Evolutionary conservation across 1,284 basidiomycete species (phyloP).

Genomic region (Phellopilus nigrolimitatus): DNA sequence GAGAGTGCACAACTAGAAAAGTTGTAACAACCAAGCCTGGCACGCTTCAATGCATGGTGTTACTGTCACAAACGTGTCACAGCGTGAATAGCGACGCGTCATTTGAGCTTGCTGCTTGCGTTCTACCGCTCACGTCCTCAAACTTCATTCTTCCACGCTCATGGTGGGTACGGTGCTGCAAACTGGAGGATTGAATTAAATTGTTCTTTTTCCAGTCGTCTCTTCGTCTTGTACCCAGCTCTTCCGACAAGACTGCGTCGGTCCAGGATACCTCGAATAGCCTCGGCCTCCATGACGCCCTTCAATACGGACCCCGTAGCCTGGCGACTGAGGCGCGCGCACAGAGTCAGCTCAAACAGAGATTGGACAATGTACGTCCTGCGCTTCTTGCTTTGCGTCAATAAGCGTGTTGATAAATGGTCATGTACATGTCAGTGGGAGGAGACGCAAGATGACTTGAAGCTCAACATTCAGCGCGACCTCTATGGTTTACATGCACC

Average conservation of each 20-base stretch:
- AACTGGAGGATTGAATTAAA: background rate
- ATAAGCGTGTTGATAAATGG: slow-evolving; percentile 10
- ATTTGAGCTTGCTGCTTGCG: too few species aligned
- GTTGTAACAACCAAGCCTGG: too few species aligned
- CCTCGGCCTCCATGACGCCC: slow-evolving; percentile 75
- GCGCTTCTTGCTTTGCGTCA: background rate
- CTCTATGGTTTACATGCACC: slow-evolving; percentile 86
- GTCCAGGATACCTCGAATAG: slow-evolving; percentile 63
- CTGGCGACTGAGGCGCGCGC: slow-evolving; percentile 66
- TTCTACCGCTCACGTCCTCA: too few species aligned
- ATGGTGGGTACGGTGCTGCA: background rate
- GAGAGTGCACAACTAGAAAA: too few species aligned
- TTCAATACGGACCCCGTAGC: slow-evolving; percentile 70
- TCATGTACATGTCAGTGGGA: slow-evolving; percentile 68
- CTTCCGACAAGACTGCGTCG: slow-evolving; percentile 54
- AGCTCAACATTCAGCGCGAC: slow-evolving; percentile 82
- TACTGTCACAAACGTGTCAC: background rate
- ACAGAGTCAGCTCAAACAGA: slow-evolving; percentile 49
- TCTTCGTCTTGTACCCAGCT: slow-evolving; percentile 60
- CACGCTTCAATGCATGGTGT: too few species aligned
- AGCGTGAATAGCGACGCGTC: background rate
- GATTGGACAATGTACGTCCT: slow-evolving; percentile 64
- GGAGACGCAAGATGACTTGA: slow-evolving; percentile 84
- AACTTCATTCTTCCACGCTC: background rate
- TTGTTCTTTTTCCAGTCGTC: slow-evolving; percentile 31